Percentiles rank a stretch among this genome's conserved stretches.
Conservation (phyloP, 768 basidiomycete species). For the Omphalotus guepiniiformis region DNA sequence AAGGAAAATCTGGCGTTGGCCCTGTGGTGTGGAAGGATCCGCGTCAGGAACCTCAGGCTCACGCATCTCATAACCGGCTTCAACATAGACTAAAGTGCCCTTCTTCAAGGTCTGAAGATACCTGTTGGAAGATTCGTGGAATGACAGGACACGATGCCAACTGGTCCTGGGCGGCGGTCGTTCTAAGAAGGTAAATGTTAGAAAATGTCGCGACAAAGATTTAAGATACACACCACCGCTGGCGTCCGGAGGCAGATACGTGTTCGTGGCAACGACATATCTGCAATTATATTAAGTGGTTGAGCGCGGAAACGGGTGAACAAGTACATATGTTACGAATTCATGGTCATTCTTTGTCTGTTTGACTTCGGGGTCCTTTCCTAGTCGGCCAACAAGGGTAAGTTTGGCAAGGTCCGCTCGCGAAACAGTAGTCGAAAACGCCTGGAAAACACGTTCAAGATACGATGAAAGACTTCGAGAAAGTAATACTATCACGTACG, state of each 20-base stretch:
- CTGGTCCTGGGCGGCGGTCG: conserved; percentile 51
- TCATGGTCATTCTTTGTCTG: conserved; percentile 71
- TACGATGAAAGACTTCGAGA: background rate
- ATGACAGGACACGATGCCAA: conserved; percentile 77
- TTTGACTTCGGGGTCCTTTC: conserved; percentile 65
- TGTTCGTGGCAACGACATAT: conserved; percentile 74
- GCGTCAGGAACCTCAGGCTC: conserved; percentile 66
- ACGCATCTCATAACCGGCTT: conserved; percentile 72
- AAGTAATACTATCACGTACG: conserved; percentile 32
- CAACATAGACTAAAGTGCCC: conserved; percentile 76
- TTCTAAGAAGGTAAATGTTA: conserved; percentile 32
- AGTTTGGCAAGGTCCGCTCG: conserved; percentile 71
- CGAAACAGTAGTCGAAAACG: conserved; percentile 58
- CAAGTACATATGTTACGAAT: conserved; percentile 60
- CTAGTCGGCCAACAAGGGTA: conserved; percentile 70
- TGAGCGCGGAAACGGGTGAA: background rate
- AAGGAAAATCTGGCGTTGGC: conserved; percentile 80
- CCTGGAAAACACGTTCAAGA: conserved; percentile 35
- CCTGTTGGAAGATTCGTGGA: conserved; percentile 54
- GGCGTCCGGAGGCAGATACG: conserved; percentile 49
- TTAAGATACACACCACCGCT: conserved; percentile 50
- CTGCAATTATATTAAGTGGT: conserved; percentile 30
- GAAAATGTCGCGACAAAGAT: background rate
- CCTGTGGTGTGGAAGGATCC: conserved; percentile 61
- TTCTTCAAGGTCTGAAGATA: conserved; percentile 64